phyloP scores from a whole-genome alignment of 768 basidiomycete genomes.

The Polyporus arcularius region DNA sequence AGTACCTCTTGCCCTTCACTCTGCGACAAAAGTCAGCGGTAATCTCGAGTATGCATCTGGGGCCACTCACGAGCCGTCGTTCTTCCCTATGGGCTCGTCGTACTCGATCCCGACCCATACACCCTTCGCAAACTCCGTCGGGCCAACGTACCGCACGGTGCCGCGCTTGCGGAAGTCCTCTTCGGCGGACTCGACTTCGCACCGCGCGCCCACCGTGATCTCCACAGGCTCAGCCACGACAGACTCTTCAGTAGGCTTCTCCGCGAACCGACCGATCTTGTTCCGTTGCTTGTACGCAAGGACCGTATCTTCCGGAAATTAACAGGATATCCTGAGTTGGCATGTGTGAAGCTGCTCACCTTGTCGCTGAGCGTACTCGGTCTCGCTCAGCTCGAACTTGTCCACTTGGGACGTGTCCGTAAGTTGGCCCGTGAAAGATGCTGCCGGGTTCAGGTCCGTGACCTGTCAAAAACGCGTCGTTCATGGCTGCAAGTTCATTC shows the following conservation, averaged over 20 bases:
- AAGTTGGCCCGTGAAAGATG: slow-evolving; percentile 78
- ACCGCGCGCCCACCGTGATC: slow-evolving; percentile 73
- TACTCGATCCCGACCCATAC: slow-evolving; percentile 93
- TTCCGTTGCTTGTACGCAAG: slow-evolving; percentile 85
- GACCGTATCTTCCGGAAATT: slow-evolving; percentile 67
- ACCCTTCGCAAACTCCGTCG: slow-evolving; percentile 72
- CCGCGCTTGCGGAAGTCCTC: slow-evolving; percentile 77
- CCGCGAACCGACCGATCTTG: slow-evolving; percentile 88
- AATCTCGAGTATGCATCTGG: slow-evolving; percentile 4
- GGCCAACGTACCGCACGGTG: slow-evolving; percentile 82
- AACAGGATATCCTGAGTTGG: not conserved
- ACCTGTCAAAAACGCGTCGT: slow-evolving; percentile 45
- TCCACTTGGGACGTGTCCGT: slow-evolving; percentile 85
- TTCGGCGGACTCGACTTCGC: slow-evolving; percentile 76
- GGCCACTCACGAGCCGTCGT: slow-evolving; percentile 84
- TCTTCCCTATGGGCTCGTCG: slow-evolving; percentile 95
- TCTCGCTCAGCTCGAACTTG: slow-evolving; percentile 86
- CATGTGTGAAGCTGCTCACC: slow-evolving; percentile 46
- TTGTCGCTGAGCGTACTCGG: slow-evolving; percentile 77
- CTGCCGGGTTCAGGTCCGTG: slow-evolving; percentile 73
- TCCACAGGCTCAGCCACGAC: slow-evolving; percentile 37
- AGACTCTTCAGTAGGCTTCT: slow-evolving; percentile 40
- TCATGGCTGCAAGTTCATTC: not conserved
- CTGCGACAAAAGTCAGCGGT: slow-evolving; percentile 39
- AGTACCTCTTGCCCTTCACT: slow-evolving; percentile 85